Percentiles rank a stretch among this genome's conserved stretches.
Conservation (phyloP, 2,329 filamentous ascomycete genomes). For the Penicillium sp. region DNA sequence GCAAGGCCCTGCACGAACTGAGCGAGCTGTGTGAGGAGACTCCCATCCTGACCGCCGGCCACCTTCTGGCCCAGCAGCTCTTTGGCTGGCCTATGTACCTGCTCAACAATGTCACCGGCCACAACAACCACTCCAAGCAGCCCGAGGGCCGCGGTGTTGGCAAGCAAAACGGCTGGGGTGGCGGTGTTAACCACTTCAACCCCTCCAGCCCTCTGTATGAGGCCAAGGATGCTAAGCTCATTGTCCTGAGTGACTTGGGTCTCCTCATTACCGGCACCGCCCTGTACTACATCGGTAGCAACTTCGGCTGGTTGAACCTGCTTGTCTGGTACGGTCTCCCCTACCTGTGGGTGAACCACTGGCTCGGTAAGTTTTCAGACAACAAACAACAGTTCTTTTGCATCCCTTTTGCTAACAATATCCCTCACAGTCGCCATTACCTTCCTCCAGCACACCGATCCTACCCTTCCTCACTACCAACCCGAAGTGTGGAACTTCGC, state of each 20-base stretch:
- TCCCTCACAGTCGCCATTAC: conserved; percentile 77
- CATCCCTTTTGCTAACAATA: conserved; percentile 7
- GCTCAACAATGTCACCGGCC: conserved; percentile 86
- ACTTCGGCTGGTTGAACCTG: conserved; percentile 81
- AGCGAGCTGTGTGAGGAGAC: conserved; percentile 92
- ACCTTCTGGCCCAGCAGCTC: conserved; percentile 81
- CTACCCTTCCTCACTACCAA: conserved; percentile 87
- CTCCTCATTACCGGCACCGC: conserved; percentile 60
- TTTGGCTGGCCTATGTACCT: conserved; percentile 93
- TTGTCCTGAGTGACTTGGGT: conserved; percentile 83
- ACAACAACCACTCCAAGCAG: conserved; percentile 91
- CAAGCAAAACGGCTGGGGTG: conserved; percentile 77
- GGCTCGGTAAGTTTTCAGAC: conserved; percentile 71
- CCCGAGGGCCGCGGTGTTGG: conserved; percentile 88
- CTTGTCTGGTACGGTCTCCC: conserved; percentile 92
- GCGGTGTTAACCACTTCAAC: conserved; percentile 93
- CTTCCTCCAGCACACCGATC: conserved; percentile 95
- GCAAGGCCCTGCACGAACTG: conserved; percentile 75
- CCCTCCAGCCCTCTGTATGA: conserved; percentile 87
- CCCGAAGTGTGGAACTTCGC: conserved; percentile 86
- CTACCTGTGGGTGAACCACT: conserved; percentile 98
- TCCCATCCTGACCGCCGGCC: conserved; percentile 72
- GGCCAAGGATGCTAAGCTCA: conserved; percentile 82
- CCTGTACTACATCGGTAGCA: conserved; percentile 69
- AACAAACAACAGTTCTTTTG: neutral